phyloP scores from a whole-genome alignment of 169 alveolate genomes.

The Blepharisma undulans region DNA sequence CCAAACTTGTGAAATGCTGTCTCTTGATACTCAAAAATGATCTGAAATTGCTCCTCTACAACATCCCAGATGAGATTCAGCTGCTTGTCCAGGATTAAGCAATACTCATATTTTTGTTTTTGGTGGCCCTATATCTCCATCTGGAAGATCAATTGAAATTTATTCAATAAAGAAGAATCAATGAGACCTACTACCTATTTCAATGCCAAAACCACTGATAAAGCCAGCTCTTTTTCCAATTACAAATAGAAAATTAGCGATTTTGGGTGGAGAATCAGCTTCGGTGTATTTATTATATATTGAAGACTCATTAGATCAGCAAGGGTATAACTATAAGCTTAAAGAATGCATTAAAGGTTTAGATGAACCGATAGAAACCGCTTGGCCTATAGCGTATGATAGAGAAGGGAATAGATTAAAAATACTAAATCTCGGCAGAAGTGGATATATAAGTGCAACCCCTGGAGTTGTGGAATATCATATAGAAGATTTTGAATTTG shows the following conservation, averaged over 20 bases:
- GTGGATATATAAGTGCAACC: not conserved
- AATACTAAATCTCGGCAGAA: not conserved
- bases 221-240: not conserved
- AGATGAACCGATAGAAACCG: not conserved
- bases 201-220: conserved; percentile 3
- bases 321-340: not conserved
- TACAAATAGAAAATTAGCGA: not conserved
- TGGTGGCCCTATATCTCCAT: conserved; percentile 33
- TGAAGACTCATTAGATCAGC: conserved; percentile 23
- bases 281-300: not conserved
- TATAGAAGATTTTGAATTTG: not conserved
- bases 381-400: conserved; percentile 5
- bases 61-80: conserved; percentile 1
- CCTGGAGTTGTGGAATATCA: conserved; percentile 32
- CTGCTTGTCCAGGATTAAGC: conserved; percentile 24
- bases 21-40: not conserved
- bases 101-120: conserved; percentile 21
- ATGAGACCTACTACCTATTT: conserved; percentile 6
- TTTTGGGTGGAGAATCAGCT: conserved; percentile 33
- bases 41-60: not conserved
- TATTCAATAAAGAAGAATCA: not conserved
- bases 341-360: not conserved
- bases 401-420: not conserved
- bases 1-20: conserved; percentile 4
- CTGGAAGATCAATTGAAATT: conserved; percentile 28